Evolutionary conservation across 2,329 filamentous ascomycete species (phyloP), one percentile per base, ranked within the genome.

Genomic region (Neofusicoccum sp.): DNA sequence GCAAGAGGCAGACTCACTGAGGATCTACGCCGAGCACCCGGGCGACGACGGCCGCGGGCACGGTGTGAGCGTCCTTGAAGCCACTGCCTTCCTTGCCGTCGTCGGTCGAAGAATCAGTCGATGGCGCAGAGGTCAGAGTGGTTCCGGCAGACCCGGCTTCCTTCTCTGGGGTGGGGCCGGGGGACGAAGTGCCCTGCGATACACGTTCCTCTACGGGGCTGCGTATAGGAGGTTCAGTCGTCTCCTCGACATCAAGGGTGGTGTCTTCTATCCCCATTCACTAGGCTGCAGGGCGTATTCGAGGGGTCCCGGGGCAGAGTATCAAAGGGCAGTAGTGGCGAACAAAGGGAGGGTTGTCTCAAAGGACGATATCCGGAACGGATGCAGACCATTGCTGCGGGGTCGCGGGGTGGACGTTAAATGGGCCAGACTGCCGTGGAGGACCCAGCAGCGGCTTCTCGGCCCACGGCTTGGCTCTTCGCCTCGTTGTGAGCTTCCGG

Each of bases 201-300:
- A 43, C 43, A 60, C 44, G 57, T 40, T 49, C 53, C 64, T 58
- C 57, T 56, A 61, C 57, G 56, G 56, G 69, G 59, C 47, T 69
- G 73, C 72, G 68, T 76, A 75, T 74, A 75, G 73, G 74, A 71
- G 73, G 74, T 72, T 76, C 73, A 67, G 73, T 72, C 65, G 73
- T 71, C 71, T 76, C 73, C 73, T 76, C 73, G 71, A 74, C 72
- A 68, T 67, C 65, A 70, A 64, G 64, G 47, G 63, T 69, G 65
- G 67, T 70, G 65, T 67, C 70, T 69, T 70, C 72, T 74, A 75
- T 71, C 73, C 73, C 74, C 74, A 76, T 75, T 75, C 73, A 76
- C 74, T 73, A 64, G 26, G 45, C 40, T 60, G 51, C 31, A 28
- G 36, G 36, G 31, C 6, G 26, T 36, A 8, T 56, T 16, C 33